Base-by-base conservation (phyloP, 2,329 filamentous ascomycete species). In the Aspergillus persii region DNA sequence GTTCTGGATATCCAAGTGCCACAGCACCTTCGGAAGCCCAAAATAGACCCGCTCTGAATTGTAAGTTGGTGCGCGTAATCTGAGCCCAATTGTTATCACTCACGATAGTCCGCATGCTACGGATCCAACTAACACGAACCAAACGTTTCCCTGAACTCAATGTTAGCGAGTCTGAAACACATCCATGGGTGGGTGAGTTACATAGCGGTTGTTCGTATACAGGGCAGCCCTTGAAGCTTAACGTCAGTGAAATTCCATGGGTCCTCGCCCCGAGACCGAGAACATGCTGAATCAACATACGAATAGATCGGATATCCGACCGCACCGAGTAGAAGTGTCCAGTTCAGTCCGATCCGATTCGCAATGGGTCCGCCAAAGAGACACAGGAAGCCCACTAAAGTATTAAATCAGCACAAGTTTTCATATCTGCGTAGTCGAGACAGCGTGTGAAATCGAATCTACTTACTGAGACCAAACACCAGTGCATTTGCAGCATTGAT, bases 401-500 rank as follows among this genome's bases (percentile, higher is more conserved):
- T 11, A 30, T 1, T 9, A 41, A 12, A 53, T 53, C 26, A 58
- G 50, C 15, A 11, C 29, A 12, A 41, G 26, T 8, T 41, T 18
- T 2, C 52, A 60, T 7, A 58, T 46, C 29, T 41, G 36, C 36
- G 12, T 41, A 41, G 15, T 23, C 18, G 18, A 23, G n/a, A 5
- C 15, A 15, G 4, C 4, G 15, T 3, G 2, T 2, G 36, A 12
- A 41, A n/a, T 41, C 12, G 3, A 6, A n/a, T 8, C 4, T 3
- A 61, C 64, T 39, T 66, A 69, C 66, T 72, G 3, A 71, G 59
- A 8, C 61, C 78, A 51, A 83, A 84, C 3, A 81, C 77, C 3
- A 84, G 71, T 0, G 81, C 77, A 59, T 83, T 83, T n/a, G 79
- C 81, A 0, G 80, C 80, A 56, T 83, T 83, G 52, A 83, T 79